These are phyloP conservation scores for Heritiera fomes DNA, from an alignment of 345 rosid genomes.

Conservation along the genomic window DNA sequence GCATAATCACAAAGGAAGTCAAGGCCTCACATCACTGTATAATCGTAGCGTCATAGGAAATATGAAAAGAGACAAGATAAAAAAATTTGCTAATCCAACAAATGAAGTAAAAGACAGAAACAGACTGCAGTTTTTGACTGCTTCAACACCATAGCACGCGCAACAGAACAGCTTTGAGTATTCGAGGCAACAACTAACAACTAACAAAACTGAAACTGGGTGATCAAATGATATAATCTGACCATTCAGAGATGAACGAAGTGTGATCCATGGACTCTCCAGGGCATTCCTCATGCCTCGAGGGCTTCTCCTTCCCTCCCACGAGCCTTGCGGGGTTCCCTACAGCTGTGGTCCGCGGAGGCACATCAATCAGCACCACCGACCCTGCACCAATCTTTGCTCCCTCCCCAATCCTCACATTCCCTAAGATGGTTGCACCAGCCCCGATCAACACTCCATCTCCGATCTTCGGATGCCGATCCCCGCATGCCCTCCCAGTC, in stretches of 20 bases:
- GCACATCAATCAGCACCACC: conserved; percentile 79
- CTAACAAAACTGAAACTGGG: background rate
- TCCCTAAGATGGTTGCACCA: conserved; percentile 87
- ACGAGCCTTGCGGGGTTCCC: conserved; percentile 96
- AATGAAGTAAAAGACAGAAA: background rate
- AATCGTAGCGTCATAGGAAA: background rate
- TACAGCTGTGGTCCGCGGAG: conserved; percentile 74
- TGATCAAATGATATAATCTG: conserved; percentile 61
- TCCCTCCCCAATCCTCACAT: conserved; percentile 76
- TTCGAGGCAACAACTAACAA: background rate
- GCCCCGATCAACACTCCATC: conserved; percentile 96
- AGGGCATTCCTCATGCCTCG: conserved; percentile 67
- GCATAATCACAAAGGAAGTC: background rate
- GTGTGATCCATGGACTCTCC: conserved; percentile 99
- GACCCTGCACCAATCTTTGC: conserved; percentile 97
- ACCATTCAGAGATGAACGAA: conserved; percentile 88
- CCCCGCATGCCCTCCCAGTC: conserved; percentile 75
- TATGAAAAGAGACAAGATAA: too few species aligned
- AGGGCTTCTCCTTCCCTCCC: conserved; percentile 78
- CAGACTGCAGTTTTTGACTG: background rate
- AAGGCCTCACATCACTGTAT: background rate
- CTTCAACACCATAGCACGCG: background rate
- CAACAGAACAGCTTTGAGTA: background rate
- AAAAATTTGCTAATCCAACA: too few species aligned
- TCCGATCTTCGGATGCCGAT: conserved; percentile 92